Conservation (phyloP, 257 asterid genomes). For the Solanum chmielewskii region DNA sequence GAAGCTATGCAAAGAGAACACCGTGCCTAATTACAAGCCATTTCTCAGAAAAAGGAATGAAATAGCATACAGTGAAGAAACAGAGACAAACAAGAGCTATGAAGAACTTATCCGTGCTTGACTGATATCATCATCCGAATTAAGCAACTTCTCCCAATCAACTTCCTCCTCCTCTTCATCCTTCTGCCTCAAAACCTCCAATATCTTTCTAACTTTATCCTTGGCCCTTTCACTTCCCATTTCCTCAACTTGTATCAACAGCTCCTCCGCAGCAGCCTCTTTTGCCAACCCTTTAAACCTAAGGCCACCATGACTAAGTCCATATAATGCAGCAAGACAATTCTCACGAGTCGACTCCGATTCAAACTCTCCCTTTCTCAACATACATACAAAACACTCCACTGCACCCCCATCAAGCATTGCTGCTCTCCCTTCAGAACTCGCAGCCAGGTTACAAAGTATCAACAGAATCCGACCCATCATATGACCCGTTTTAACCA, state of each 20-base stretch:
- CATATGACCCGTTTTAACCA: slow-evolving; percentile 66
- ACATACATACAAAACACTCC: slow-evolving; percentile 47
- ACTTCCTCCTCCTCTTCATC: slow-evolving; percentile 70
- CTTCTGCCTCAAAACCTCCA: slow-evolving; percentile 57
- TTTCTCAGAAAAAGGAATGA: not conserved
- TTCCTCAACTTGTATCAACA: slow-evolving; percentile 39
- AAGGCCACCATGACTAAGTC: slow-evolving; percentile 84
- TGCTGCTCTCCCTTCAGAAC: slow-evolving; percentile 73
- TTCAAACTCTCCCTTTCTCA: slow-evolving; percentile 35
- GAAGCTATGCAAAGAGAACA: not conserved
- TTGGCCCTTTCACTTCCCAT: slow-evolving; percentile 29
- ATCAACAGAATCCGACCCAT: slow-evolving; percentile 47
- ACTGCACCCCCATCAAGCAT: slow-evolving; percentile 59
- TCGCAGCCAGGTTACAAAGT: slow-evolving; percentile 55
- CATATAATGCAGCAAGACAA: slow-evolving; percentile 53
- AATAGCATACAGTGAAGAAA: not conserved
- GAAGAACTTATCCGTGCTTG: slow-evolving; percentile 7
- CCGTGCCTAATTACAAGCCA: slow-evolving; percentile 6
- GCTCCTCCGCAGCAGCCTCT: slow-evolving; percentile 75
- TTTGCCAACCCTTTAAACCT: slow-evolving; percentile 87
- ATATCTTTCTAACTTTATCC: slow-evolving; percentile 41
- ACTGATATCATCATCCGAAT: slow-evolving; percentile 38
- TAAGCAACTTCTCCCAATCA: slow-evolving; percentile 88
- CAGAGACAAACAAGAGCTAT: not conserved
- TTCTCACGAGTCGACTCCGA: slow-evolving; percentile 41